These are phyloP conservation scores for Trichoderma sp. DNA, from an alignment of 2,329 filamentous ascomycete genomes.

Conservation along the genomic window DNA sequence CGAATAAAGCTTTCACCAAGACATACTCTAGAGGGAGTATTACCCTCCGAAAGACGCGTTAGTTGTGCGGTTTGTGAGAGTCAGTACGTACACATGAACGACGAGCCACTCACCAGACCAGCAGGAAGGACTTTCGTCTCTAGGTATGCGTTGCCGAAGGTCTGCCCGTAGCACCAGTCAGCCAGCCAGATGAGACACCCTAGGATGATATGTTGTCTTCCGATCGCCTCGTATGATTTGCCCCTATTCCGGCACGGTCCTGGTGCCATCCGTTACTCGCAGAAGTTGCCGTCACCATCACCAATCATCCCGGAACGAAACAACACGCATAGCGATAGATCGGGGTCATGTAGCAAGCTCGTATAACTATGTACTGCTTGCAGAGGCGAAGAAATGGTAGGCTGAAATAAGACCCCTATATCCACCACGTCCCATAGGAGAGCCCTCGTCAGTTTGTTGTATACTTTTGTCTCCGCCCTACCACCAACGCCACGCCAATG, in stretches of 20 bases:
- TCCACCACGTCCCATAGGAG: constrained; percentile 1
- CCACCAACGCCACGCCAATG: constrained; percentile 27
- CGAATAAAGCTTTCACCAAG: too few species aligned
- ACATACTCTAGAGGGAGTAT: too few species aligned
- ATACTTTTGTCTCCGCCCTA: constrained; percentile 21
- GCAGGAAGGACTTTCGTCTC: neutral
- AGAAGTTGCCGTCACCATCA: neutral
- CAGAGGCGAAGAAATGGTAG: neutral
- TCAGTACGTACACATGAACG: neutral
- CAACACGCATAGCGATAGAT: neutral
- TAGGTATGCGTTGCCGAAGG: neutral
- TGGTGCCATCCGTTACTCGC: neutral
- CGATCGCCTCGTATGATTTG: too few species aligned
- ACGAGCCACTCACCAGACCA: neutral
- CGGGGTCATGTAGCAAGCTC: neutral
- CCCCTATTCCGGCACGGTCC: neutral
- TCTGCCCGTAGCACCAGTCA: neutral
- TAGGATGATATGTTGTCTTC: too few species aligned
- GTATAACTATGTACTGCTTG: constrained; percentile 11
- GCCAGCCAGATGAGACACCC: neutral
- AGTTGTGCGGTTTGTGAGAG: too few species aligned
- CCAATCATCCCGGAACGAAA: neutral
- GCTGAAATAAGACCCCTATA: neutral
- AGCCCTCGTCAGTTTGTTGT: constrained; percentile 9
- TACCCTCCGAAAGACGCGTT: too few species aligned